Conservation (phyloP, 108 stramenopile species). For the Thalassiosira profunda region DNA sequence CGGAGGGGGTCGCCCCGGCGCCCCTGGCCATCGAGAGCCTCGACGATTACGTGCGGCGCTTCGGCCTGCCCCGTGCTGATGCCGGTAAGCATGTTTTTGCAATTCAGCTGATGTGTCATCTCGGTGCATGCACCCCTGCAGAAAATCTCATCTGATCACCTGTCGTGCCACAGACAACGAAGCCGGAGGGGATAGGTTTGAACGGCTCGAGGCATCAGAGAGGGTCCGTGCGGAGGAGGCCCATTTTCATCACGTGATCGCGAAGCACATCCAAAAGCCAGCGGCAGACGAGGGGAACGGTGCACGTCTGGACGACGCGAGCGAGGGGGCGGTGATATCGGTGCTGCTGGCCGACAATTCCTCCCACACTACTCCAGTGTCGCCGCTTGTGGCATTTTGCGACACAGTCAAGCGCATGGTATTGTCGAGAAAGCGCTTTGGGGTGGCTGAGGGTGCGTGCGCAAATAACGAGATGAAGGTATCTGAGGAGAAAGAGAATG, state of each 20-base stretch:
- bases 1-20: no score
- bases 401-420: slow-evolving; percentile 43
- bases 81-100: no score
- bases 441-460: neutral
- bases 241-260: slow-evolving; percentile 25
- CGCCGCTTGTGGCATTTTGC: slow-evolving; percentile 38
- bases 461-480: no score
- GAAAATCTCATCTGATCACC: neutral
- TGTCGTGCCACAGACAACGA: neutral
- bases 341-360: slow-evolving; percentile 18
- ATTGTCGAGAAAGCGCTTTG: slow-evolving; percentile 19
- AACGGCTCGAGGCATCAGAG: slow-evolving; percentile 35
- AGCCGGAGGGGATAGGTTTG: slow-evolving; percentile 33
- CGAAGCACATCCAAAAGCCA: slow-evolving; percentile 2
- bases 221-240: slow-evolving; percentile 30
- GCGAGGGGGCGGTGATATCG: slow-evolving; percentile 16
- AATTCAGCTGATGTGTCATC: no score
- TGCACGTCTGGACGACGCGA: neutral
- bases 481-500: no score
- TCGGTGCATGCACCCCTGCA: no score
- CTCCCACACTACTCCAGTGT: slow-evolving; percentile 12
- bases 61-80: slow-evolving; percentile 14
- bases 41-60: slow-evolving; percentile 43
- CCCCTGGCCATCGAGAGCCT: slow-evolving; percentile 48
- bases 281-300: no score